Conservation (phyloP, 352 stramenopile genomes). For the Lagenidium giganteum region DNA sequence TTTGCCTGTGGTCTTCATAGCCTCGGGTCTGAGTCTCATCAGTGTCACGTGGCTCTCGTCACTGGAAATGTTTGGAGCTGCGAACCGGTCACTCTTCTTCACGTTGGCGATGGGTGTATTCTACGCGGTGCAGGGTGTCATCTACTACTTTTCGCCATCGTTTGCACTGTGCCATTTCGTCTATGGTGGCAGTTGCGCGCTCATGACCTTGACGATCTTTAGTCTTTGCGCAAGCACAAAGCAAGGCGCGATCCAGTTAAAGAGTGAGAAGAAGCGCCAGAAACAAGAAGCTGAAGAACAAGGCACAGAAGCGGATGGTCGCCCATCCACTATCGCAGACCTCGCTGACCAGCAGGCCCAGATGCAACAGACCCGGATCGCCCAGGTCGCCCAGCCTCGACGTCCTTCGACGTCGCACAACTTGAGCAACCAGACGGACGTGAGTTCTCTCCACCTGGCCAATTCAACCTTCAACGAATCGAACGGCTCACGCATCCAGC, state of each 20-base stretch:
- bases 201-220: conserved; percentile 63
- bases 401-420: conserved; percentile 1
- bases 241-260: conserved; percentile 77
- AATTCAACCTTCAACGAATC: conserved; percentile 1
- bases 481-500: conserved; percentile 1
- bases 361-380: conserved; percentile 57
- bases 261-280: conserved; percentile 77
- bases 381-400: conserved; percentile 16
- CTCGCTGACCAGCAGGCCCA: conserved; percentile 27
- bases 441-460: background rate
- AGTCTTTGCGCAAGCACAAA: conserved; percentile 78
- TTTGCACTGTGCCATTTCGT: conserved; percentile 61
- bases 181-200: conserved; percentile 30
- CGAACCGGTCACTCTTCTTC: conserved; percentile 59
- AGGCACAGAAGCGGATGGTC: conserved; percentile 15
- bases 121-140: conserved; percentile 41
- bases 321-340: conserved; percentile 17
- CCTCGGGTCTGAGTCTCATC: conserved; percentile 59
- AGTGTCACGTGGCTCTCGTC: conserved; percentile 69
- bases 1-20: conserved; percentile 61
- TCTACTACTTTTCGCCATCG: conserved; percentile 56
- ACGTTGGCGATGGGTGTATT: conserved; percentile 64
- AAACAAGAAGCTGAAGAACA: conserved; percentile 17
- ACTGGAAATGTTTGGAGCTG: conserved; percentile 78
- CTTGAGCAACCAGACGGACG: conserved; percentile 1